Conservation (phyloP, 1,284 basidiomycete genomes). For the Ganoderma lingzhi region DNA sequence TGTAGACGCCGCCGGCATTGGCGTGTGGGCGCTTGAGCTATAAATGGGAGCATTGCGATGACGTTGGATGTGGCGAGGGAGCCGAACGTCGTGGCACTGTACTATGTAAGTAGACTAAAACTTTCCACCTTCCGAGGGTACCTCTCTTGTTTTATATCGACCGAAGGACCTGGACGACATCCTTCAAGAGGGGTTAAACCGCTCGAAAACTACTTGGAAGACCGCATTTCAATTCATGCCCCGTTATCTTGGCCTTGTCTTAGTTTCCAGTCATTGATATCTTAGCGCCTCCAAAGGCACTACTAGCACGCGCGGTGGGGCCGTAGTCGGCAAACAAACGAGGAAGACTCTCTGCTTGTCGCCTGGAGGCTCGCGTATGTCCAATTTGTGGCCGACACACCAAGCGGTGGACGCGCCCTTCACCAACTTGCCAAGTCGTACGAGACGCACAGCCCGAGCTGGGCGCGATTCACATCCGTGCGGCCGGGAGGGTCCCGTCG, state of each 20-base stretch:
- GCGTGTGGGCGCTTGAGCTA: too few relatives aligned
- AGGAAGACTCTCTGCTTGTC: background rate
- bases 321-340: constrained; percentile 9
- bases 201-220: background rate
- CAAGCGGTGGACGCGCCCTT: background rate
- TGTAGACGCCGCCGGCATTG: too few relatives aligned
- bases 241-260: constrained; percentile 1
- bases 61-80: too few relatives aligned
- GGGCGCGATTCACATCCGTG: background rate
- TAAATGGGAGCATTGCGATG: too few relatives aligned
- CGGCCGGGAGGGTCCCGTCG: background rate
- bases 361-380: constrained; percentile 9
- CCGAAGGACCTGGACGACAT: too few relatives aligned
- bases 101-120: too few relatives aligned
- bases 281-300: constrained; percentile 14
- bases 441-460: background rate
- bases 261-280: constrained; percentile 12
- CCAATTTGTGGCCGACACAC: background rate
- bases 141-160: background rate
- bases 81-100: too few relatives aligned
- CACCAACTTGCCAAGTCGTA: background rate
- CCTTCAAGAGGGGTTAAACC: background rate
- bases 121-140: too few relatives aligned
- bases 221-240: background rate
- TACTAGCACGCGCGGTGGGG: background rate